Base-by-base conservation (phyloP, 1,284 basidiomycete genomes). In the Tylopilus sp. region DNA sequence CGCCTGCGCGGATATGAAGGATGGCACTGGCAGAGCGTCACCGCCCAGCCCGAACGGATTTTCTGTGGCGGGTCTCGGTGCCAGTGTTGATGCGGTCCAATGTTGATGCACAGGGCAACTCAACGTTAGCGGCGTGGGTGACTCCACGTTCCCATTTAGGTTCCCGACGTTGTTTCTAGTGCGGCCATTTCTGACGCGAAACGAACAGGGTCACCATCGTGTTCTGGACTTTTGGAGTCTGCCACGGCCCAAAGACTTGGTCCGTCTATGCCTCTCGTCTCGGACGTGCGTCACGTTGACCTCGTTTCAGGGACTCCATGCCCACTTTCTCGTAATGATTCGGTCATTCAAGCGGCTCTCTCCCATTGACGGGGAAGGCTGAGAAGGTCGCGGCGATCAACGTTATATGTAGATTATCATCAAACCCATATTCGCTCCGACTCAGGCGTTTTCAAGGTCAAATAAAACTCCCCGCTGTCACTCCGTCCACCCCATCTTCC, bases 351-450 rank as follows among this genome's bases (percentile, higher is more conserved):
- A 44, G 46, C 60, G 65, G 58, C 60, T 60, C 63, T 59, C 64
- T 62, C 62, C 62, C 58, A 65, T 63, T 63, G 64, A 68, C 64
- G 61, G 64, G 40, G 49, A 61, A 58, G 53, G 54, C 56, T 57
- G 60, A 59, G 71, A 75, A 74, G 21, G 37, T 66, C 65, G 66
- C 74, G 74, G 75, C 74, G 73, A 77, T 76, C 73, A 76, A 72
- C 58, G 53, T 44, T 63, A 57, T 57, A 65, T 59, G 67, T 57
- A 66, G 67, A 69, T 69, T 65, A 68, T 67, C 65, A 68, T 68
- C 63, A 67, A 52, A 55, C 50, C 57, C 52, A 66, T 69, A 68
- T 68, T 58, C 62, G 58, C 64, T 65, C 63, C 58, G 65, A 65
- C 53, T 55, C 38, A 55, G 44, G 40, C 50, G 51, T 59, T 57